These are phyloP conservation scores for Fraxinus cuspidata DNA, from an alignment of 257 asterid genomes.

Conservation along the genomic window DNA sequence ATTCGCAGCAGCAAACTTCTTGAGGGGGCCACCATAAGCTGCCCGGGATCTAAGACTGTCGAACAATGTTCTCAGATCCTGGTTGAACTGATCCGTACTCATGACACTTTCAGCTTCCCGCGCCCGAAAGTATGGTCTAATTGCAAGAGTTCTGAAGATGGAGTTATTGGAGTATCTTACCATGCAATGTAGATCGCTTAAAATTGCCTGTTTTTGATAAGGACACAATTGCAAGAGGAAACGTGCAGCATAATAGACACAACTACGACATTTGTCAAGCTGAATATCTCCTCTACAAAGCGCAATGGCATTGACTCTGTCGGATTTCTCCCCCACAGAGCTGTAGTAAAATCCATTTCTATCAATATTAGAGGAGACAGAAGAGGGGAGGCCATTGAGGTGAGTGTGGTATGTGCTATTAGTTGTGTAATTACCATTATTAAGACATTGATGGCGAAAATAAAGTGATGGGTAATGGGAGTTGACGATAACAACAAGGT, in stretches of 20 bases:
- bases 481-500: neutral
- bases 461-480: neutral
- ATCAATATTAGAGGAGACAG: neutral
- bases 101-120: neutral
- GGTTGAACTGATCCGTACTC: constrained; percentile 16
- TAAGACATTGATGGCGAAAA: neutral
- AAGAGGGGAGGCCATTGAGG: neutral
- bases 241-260: neutral
- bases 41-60: constrained; percentile 20
- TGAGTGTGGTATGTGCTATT: neutral
- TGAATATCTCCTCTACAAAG: constrained; percentile 32
- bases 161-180: neutral
- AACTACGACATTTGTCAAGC: constrained; percentile 1
- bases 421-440: neutral
- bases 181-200: constrained; percentile 11
- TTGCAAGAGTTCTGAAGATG: neutral
- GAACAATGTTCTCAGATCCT: constrained; percentile 6
- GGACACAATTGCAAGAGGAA: neutral
- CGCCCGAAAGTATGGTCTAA: too few species aligned
- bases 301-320: neutral
- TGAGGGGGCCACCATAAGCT: neutral
- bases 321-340: neutral
- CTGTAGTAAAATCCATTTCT: neutral
- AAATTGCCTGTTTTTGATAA: constrained; percentile 14
- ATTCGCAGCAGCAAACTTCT: neutral